Percentiles rank a stretch among this genome's conserved stretches.
Conservation (phyloP, 179 eudicot genomes). For the Drosera spatulata region DNA sequence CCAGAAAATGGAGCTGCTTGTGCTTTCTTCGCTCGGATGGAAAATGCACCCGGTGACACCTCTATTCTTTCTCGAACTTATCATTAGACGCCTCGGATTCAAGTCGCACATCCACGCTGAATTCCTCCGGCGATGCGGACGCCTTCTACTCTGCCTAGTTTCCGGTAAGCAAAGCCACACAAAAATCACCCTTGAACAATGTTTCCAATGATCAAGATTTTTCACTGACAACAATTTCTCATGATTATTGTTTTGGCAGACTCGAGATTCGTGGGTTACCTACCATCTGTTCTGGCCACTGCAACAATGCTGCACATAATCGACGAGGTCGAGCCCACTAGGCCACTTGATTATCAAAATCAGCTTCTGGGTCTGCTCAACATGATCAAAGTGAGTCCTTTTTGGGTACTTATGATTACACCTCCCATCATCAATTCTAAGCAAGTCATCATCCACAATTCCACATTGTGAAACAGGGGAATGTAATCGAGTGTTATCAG, state of each 20-base stretch:
- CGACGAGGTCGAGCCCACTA: constrained; percentile 46
- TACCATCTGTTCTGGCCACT: constrained; percentile 74
- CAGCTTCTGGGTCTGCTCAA: constrained; percentile 63
- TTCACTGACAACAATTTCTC: too few species aligned
- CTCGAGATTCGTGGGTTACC: constrained; percentile 47
- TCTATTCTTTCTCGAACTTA: constrained; percentile 39
- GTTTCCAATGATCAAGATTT: too few species aligned
- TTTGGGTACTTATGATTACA: neutral
- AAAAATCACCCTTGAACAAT: too few species aligned
- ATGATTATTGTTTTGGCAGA: constrained; percentile 22
- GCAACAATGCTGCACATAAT: constrained; percentile 73
- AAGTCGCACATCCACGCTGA: constrained; percentile 31
- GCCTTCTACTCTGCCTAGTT: constrained; percentile 27
- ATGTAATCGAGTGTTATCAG: constrained; percentile 52
- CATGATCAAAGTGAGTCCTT: constrained; percentile 42
- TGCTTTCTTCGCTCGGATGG: constrained; percentile 48
- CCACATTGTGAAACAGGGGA: constrained; percentile 24
- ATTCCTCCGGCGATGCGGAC: constrained; percentile 30
- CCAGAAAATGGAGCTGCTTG: constrained; percentile 53
- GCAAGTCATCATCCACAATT: neutral
- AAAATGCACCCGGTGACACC: constrained; percentile 57
- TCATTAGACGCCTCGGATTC: constrained; percentile 42
- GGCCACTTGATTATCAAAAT: constrained; percentile 49
- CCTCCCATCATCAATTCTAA: neutral
- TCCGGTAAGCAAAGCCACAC: constrained; percentile 24